Percentiles rank a stretch among this genome's conserved stretches.
Conservation (phyloP, 139 green algal genomes). For the Picochlorum sp. region DNA sequence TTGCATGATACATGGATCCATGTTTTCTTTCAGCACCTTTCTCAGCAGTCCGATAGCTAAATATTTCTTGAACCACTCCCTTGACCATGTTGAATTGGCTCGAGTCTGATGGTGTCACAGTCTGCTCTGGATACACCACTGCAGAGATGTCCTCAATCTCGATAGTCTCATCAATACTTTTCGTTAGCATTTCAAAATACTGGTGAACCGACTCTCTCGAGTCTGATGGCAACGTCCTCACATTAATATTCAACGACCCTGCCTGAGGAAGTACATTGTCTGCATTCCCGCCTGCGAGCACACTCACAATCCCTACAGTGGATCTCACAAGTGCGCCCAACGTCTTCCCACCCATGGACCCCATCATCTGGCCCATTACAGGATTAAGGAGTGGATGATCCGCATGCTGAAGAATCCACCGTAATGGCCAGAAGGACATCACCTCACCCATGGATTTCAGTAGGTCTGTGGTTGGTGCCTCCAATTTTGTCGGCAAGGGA, state of each 20-base stretch:
- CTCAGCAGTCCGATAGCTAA: conserved; percentile 11
- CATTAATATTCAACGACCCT: conserved; percentile 44
- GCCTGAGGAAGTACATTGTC: conserved; percentile 53
- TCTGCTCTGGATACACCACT: conserved; percentile 1
- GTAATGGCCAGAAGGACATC: conserved; percentile 4
- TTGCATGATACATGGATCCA: not conserved
- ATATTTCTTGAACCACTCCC: conserved; percentile 35
- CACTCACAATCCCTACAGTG: conserved; percentile 28
- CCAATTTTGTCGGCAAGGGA: conserved; percentile 22
- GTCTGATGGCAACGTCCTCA: conserved; percentile 44
- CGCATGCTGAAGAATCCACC: not conserved
- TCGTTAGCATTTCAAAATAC: conserved; percentile 17
- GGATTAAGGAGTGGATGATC: conserved; percentile 18
- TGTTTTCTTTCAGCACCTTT: not conserved
- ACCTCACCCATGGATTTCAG: conserved; percentile 33
- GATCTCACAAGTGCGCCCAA: conserved; percentile 32
- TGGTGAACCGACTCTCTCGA: not conserved
- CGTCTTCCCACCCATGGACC: not conserved
- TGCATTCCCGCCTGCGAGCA: conserved; percentile 29
- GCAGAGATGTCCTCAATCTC: conserved; percentile 1
- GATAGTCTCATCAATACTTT: conserved; percentile 2
- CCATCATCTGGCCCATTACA: conserved; percentile 20
- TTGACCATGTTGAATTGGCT: conserved; percentile 36
- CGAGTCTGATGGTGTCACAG: conserved; percentile 26
- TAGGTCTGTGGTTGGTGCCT: conserved; percentile 41